Evolutionary conservation across 1,139 yeast species (phyloP), one percentile per base, ranked within the genome.

Genomic region (Sugiyamaella sp.): DNA sequence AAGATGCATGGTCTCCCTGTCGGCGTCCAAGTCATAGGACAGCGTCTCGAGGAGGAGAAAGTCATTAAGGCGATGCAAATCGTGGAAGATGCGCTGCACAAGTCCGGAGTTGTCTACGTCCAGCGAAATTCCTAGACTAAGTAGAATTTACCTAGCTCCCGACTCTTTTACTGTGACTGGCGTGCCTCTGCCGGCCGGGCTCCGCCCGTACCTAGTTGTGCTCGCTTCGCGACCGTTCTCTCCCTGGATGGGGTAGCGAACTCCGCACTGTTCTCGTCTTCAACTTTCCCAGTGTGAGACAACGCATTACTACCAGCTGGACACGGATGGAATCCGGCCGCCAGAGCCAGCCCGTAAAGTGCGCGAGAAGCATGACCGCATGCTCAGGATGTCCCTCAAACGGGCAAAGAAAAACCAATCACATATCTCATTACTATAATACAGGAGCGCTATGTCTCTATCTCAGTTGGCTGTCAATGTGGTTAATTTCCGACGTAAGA

Each of bases 401-500:
- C n/a, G n/a, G n/a, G n/a, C n/a, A n/a, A n/a, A n/a, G n/a, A 24
- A 22, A 8, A 3, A 3, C 9, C 33, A n/a, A 17, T 22, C 32
- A 17, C 44, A 29, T 43, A 2, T 43, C 38, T 43, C 46, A 29
- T 29, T 43, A 43, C 33, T 43, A 44, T 44, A 44, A 33, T 35
- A 44, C 40, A 27, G n/a, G 27, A 6, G 2, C 16, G 6, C 10
- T 16, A 3, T 10, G 22, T 32, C 35, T 21, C 20, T 39, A 46
- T 46, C 44, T 49, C 46, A 64, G 52, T 48, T 60, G 63, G 24
- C 53, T 52, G 47, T 66, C 70, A 29, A 66, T 60, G 38, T 66
- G 60, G 22, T 77, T 80, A 57, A 87, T 85, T 63, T 88, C 95
- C 63, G 85, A 91, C 64, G 86, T 86, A 64, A 90, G 75, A 66